Base-by-base conservation (phyloP, 805 yeast species). In the Sungouiella blattae region DNA sequence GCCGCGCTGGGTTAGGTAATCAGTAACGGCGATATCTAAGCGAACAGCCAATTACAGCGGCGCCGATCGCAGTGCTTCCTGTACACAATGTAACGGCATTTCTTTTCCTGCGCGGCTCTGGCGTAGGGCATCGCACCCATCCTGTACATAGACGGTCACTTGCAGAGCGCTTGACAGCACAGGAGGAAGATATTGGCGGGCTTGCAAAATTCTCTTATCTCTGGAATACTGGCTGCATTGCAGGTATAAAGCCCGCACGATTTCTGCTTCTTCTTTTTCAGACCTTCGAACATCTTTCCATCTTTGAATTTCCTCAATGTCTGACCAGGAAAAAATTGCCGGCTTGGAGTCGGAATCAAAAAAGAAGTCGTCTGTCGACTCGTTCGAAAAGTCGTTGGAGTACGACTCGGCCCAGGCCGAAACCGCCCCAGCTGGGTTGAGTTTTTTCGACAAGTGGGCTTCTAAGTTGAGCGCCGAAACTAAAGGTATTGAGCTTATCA, bases 401-500 rank as follows among this genome's bases (percentile, higher is more conserved):
- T 50, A 50, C 28, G 45, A 49, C 36, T 38, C 53, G n/a, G 56
- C 50, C 15, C 28, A 47, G 21, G 58, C 58, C 25, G 64, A 59
- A 32, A 52, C 57, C 17, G 40, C 51, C 28, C 44, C 32, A 13
- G 48, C 52, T 13, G 53, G 51, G 22, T 47, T 62, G 39, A 39
- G 55, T 6, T 53, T 53, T 33, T 32, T 67, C 44, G 55, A 64
- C 50, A 52, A 50, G 18, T 40, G 47, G 42, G 71, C 71, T 11
- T 48, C 49, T 21, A 53, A 49, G 40, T 43, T 68, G 43, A 67
- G 65, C 36, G 71, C 69, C 15, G 73, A 68, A 49, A 61, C 67
- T 15, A 76, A 83, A 54, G 96, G 96, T 60, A 79, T 89, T 44
- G 95, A 87, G 51, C 70, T 83, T 27, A 75, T 89, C 37, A 78